Conservation (phyloP, 2,329 filamentous ascomycete genomes). For the Aspergillus bombycis region DNA sequence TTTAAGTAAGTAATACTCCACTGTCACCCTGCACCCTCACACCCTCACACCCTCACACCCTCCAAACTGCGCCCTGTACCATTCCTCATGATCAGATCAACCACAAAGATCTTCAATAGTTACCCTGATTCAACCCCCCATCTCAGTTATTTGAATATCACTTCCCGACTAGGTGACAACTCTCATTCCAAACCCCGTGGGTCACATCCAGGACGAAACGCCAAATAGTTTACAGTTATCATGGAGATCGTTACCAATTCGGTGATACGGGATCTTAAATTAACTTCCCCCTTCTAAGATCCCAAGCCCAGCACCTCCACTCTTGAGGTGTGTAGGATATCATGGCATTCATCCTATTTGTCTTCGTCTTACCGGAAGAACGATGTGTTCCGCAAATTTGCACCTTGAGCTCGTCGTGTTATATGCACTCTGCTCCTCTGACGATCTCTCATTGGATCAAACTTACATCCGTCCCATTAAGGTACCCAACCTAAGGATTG, state of each 20-base stretch:
- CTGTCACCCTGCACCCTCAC: not conserved
- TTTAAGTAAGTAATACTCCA: not conserved
- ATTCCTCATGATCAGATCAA: slow-evolving; percentile 10
- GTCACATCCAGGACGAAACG: not conserved
- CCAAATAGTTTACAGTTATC: slow-evolving; percentile 12
- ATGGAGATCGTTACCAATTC: slow-evolving; percentile 15
- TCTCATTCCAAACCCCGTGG: not conserved
- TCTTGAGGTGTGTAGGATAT: not conserved
- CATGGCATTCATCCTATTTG: slow-evolving; percentile 2
- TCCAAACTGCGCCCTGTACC: slow-evolving; percentile 1
- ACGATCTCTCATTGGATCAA: not conserved
- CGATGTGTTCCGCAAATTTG: slow-evolving; percentile 9
- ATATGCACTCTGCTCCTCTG: slow-evolving; percentile 7
- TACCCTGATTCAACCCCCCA: not conserved
- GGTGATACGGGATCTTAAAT: slow-evolving; percentile 13
- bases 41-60: not conserved
- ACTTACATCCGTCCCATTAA: not conserved
- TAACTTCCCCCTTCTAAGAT: slow-evolving; percentile 13
- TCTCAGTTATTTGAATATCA: not conserved
- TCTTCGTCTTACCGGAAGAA: slow-evolving; percentile 3
- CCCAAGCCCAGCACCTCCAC: slow-evolving; percentile 14
- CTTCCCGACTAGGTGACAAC: slow-evolving; percentile 6
- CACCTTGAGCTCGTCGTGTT: not conserved
- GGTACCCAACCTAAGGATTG: not conserved
- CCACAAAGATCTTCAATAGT: not conserved